Evolutionary conservation across 2,329 filamentous ascomycete species (phyloP).

Genomic region (Triangularia setosa): DNA sequence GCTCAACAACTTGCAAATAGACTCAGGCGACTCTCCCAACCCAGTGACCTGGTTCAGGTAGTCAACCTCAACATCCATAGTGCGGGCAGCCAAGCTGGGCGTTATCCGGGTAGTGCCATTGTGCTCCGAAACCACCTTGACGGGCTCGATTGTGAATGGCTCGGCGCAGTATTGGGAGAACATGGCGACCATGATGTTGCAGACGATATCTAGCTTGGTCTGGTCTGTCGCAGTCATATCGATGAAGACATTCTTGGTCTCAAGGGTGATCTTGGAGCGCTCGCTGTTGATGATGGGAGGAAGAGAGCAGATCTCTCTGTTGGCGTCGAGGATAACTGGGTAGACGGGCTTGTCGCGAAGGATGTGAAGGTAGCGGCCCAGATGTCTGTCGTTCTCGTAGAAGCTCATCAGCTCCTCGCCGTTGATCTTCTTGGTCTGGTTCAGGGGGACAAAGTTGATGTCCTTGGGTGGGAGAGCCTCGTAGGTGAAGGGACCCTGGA

Average conservation of each 20-base stretch:
- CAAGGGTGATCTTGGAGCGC: conserved; percentile 89
- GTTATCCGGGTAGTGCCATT: conserved; percentile 78
- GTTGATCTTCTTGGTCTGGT: conserved; percentile 86
- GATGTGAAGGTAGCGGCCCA: conserved; percentile 88
- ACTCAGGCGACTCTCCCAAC: conserved; percentile 66
- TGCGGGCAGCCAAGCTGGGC: conserved; percentile 73
- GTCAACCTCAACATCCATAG: conserved; percentile 77
- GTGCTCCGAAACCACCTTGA: conserved; percentile 88
- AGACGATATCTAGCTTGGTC: conserved; percentile 94
- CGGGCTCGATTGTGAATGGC: conserved; percentile 87
- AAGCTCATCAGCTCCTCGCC: conserved; percentile 87
- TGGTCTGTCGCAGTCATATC: conserved; percentile 94
- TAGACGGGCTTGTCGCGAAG: conserved; percentile 92
- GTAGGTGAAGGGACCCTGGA: conserved; percentile 94
- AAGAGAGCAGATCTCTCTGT: conserved; percentile 82
- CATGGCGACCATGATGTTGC: conserved; percentile 95
- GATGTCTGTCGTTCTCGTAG: conserved; percentile 91
- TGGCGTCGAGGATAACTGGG: conserved; percentile 89
- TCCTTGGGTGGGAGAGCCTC: conserved; percentile 88
- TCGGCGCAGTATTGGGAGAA: conserved; percentile 89
- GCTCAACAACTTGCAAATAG: conserved; percentile 73
- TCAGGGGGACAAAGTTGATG: conserved; percentile 85
- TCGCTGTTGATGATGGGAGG: conserved; percentile 98
- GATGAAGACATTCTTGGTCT: conserved; percentile 93
- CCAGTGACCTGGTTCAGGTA: conserved; percentile 95